Evolutionary conservation across 441 rosid genomes (phyloP), one percentile per base, ranked within the genome.

Genomic region (Adansonia madagascariensis): DNA sequence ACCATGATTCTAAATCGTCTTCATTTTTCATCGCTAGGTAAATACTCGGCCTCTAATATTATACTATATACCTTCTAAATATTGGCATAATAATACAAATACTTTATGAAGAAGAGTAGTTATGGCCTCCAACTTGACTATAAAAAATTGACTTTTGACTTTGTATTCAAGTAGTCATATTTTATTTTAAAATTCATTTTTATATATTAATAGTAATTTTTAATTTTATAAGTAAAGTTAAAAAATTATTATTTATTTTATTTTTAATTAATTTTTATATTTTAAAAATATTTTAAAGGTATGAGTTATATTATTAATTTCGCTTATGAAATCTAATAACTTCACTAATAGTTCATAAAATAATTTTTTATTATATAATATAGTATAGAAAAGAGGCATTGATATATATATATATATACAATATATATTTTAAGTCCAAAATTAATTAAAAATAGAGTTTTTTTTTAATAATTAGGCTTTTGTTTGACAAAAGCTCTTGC

Each of bases 131-230:
- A 6, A 11, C 9, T 18, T 52, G 31, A 24, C 41, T 12, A 47
- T 68, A 47, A 6, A 20, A 22, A 68, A 22, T 65, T 17, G 4
- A 8, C n/a, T 4, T 52, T 71, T 53, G 74, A 71, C 47, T 71
- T 71, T 11, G 14, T 31, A 71, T 52, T 27, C n/a, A 1, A 3
- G 7, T 52, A 27, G 4, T 46, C 31, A 44, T 9, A 17, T 18
- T 9, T 65, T 3, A 24, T 22, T 24, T 56, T 49, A 49, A 2
- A 9, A 3, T 8, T 49, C 3, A 12, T 49, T 49, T 49, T 49
- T 12, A 8, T 49, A 49, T 49, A 49, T 60, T 31, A 24, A 10
- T 11, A 24, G 3, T 61, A 27, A 24, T 61, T 27, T 60, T 60
- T 24, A 22, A 61, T 61, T 61, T 24, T 4, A n/a, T 17, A 56